Base-by-base conservation (phyloP, 2,329 filamentous ascomycete species). In the Lecanoromycetidae sp. region DNA sequence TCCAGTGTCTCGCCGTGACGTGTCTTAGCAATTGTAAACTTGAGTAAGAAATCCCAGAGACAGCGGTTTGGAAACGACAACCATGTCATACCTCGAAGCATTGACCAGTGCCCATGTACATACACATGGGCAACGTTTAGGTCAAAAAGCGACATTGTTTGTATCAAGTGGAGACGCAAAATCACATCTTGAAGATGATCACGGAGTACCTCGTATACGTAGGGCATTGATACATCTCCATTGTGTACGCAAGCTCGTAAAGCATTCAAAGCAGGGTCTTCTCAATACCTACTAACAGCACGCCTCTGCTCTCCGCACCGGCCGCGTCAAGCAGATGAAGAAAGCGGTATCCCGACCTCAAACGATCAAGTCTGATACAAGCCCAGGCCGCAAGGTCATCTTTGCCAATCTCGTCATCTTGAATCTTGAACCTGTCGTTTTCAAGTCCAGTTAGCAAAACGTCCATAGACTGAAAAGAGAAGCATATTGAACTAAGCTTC, bases 351-450 rank as follows among this genome's bases (percentile, higher is more conserved):
- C 91, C 90, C 27, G 75, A 68, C 51, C 78, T 77, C 50, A 95
- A 63, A 6, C 87, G 75, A 64, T 95, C 87, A 19, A 96, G 75
- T 32, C 87, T 75, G 56, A 94, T 80, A 59, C 87, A 94, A 1
- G 84, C 80, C 91, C 91, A 96, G 2, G 83, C 87, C 9, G 87
- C 82, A 48, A 94, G 64, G 50, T 82, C 76, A 58, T 96, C 87
- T 52, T 75, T 74, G 3, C 81, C 79, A 55, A 88, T 76, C 63
- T 90, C 83, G 56, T 94, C 83, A 61, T 96, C 86, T 63, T 87
- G 83, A 55, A 96, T 72, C 57, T 93, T 87, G 70, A 96, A 85
- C 55, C 77, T 80, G n/a, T 26, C 7, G 9, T 33, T 34, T 9
- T 4, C 13, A 33, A 33, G 15, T 32, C 9, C 17, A 33, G 13